Evolutionary conservation across 2,329 filamentous ascomycete genomes (phyloP), one percentile per base, ranked within the genome.

Genomic region (Neurospora sp.): DNA sequence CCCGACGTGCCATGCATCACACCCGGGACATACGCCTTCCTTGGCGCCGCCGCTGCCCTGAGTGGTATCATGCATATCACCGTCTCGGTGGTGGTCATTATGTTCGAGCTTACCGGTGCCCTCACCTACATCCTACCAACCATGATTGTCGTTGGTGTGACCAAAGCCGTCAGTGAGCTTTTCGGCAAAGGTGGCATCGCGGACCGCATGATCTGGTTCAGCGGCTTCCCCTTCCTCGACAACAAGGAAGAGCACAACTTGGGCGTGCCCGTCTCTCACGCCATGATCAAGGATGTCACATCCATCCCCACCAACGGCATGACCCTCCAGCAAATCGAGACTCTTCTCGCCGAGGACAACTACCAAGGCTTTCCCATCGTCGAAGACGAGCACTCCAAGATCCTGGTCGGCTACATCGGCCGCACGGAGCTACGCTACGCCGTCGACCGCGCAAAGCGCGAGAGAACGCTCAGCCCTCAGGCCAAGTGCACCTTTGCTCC

Each of bases 61-160:
- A 95, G 92, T 78, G 96, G 96, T 10, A 97, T 98, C 77, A 99
- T 98, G 95, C 96, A 98, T 80, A 92, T 99, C 72, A 97, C 95
- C 0, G 89, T 99, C 17, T 96, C 94, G 0, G 93, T 99, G 10
- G 95, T 97, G 2, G 96, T 99, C 76, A 99, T 99, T 80, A 98
- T 99, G 96, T 98, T 98, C 77, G 96, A 99, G 80, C 86, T 99
- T 67, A 99, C 96, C 0, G 96, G 96, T n/a, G 96, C 96, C 6
- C 83, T 98, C 71, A 97, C 94, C 1, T 99, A 99, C 77, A 98
- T 99, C 73, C 83, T 99, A 37, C 96, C 96, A 0, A 98, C 95
- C 15, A 99, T 99, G 96, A 97, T 99, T 75, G 96, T 98, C 0
- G 96, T 98, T 2, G 96, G 96, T 67, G 91, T 97, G 39, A 98